A percentile compares a stretch with the other conserved stretches of the same genome.
Conservation (phyloP, 2,329 filamentous ascomycete genomes). For the Paramyrothecium sp. region DNA sequence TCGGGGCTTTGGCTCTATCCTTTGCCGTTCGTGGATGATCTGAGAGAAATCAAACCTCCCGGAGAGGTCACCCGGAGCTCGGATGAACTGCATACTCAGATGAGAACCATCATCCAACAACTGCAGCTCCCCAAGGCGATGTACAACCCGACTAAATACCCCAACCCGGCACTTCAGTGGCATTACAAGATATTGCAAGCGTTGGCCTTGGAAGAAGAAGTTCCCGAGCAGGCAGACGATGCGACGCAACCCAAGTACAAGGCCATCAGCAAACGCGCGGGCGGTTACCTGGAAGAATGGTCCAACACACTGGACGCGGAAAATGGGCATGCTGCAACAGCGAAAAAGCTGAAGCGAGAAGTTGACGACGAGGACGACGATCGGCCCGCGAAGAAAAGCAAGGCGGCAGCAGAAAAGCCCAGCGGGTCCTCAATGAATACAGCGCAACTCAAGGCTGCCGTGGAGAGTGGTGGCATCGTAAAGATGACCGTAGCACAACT, state of each 20-base stretch:
- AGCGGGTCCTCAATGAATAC: constrained; percentile 36
- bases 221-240: constrained; percentile 72
- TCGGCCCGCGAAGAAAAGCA: constrained; percentile 46
- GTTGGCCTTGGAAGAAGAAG: constrained; percentile 85
- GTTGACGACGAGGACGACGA: constrained; percentile 42
- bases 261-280: constrained; percentile 87
- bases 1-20: constrained; percentile 87
- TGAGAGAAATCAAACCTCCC: constrained; percentile 70
- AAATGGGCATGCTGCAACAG: constrained; percentile 31
- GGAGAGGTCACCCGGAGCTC: constrained; percentile 54
- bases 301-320: constrained; percentile 65
- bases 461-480: constrained; percentile 44
- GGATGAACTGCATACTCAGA: constrained; percentile 72
- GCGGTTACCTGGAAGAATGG: constrained; percentile 77
- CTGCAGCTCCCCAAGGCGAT: constrained; percentile 81
- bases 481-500: constrained; percentile 56
- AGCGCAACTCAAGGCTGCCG: constrained; percentile 43
- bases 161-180: constrained; percentile 93
- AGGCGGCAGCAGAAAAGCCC: constrained; percentile 28
- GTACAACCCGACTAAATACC: constrained; percentile 84
- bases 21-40: constrained; percentile 85
- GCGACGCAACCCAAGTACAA: constrained; percentile 80
- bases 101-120: constrained; percentile 81
- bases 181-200: constrained; percentile 94
- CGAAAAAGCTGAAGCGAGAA: constrained; percentile 50